Percentiles rank a stretch among this genome's conserved stretches.
phyloP scores from a whole-genome alignment of 2,329 filamentous ascomycete species.

The Talaromyces sp. region DNA sequence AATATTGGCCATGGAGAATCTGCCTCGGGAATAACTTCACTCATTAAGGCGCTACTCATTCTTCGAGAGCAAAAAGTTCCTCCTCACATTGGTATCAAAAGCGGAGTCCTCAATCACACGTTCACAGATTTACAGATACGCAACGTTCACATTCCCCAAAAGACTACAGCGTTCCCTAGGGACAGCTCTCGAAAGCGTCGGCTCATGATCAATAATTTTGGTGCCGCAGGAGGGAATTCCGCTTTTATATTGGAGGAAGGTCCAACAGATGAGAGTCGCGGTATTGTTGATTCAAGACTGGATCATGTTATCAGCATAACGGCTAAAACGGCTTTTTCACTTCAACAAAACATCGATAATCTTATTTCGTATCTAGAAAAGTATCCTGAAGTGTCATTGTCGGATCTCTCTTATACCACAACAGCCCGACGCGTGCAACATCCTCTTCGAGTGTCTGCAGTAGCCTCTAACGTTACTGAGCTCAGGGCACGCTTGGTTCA shows the following conservation, averaged over 20 bases:
- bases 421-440: constrained; percentile 49
- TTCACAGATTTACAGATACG: constrained; percentile 43
- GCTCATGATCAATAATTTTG: constrained; percentile 63
- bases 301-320: constrained; percentile 54
- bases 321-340: constrained; percentile 49
- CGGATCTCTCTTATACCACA: constrained; percentile 59
- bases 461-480: constrained; percentile 23
- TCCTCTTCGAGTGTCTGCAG: not conserved
- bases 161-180: constrained; percentile 37
- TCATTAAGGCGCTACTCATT: constrained; percentile 36
- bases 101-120: constrained; percentile 41
- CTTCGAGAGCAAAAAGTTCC: constrained; percentile 33
- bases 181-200: constrained; percentile 29
- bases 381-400: not conserved
- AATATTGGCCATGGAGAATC: constrained; percentile 46
- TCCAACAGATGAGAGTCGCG: constrained; percentile 25
- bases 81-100: constrained; percentile 36
- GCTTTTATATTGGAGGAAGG: constrained; percentile 42
- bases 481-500: constrained; percentile 13
- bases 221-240: constrained; percentile 67
- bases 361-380: constrained; percentile 6
- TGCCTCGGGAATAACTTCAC: constrained; percentile 28
- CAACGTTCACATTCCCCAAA: constrained; percentile 38
- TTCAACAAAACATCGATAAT: constrained; percentile 47
- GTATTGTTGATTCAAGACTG: constrained; percentile 48